Evolutionary conservation across 2,329 filamentous ascomycete genomes (phyloP).

Genomic region (Acarospora socialis): DNA sequence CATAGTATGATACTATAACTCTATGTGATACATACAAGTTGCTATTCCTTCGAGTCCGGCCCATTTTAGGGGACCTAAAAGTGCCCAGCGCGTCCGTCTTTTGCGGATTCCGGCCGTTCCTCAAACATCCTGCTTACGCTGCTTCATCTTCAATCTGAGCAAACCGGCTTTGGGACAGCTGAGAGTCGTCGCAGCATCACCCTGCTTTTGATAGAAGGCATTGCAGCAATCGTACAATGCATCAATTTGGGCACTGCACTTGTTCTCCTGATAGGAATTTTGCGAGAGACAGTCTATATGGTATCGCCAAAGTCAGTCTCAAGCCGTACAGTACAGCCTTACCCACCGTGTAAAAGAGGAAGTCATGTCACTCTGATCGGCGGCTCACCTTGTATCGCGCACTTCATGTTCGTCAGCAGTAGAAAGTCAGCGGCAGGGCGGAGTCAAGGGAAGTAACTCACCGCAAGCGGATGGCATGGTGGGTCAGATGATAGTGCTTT

Average conservation of each 20-base stretch:
- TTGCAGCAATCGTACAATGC: constrained; percentile 90
- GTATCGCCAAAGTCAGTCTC: too few species aligned
- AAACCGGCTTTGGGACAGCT: constrained; percentile 77
- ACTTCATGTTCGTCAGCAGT: constrained; percentile 35
- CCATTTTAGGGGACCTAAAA: too few species aligned
- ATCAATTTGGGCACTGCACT: constrained; percentile 63
- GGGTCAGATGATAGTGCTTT: constrained; percentile 60
- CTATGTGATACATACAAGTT: too few species aligned
- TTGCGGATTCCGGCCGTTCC: constrained; percentile 2
- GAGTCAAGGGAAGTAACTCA: constrained; percentile 31
- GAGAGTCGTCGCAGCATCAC: constrained; percentile 58
- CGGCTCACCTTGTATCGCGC: constrained; percentile 69
- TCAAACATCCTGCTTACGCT: constrained; percentile 38
- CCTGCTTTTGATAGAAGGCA: constrained; percentile 67
- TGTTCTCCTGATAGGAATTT: constrained; percentile 74
- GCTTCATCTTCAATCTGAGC: constrained; percentile 72
- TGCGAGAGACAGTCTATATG: constrained; percentile 65
- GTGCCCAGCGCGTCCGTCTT: background rate
- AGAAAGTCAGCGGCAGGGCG: constrained; percentile 8
- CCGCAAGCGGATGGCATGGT: constrained; percentile 73
- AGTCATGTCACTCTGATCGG: background rate
- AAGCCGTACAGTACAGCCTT: too few species aligned
- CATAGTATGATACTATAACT: constrained; percentile 5
- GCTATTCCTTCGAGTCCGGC: too few species aligned
- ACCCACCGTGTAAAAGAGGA: too few species aligned